Evolutionary conservation across 176 grass and related monocot genomes (phyloP), one percentile per base, ranked within the genome.

Genomic region (Aegilops longissima): DNA sequence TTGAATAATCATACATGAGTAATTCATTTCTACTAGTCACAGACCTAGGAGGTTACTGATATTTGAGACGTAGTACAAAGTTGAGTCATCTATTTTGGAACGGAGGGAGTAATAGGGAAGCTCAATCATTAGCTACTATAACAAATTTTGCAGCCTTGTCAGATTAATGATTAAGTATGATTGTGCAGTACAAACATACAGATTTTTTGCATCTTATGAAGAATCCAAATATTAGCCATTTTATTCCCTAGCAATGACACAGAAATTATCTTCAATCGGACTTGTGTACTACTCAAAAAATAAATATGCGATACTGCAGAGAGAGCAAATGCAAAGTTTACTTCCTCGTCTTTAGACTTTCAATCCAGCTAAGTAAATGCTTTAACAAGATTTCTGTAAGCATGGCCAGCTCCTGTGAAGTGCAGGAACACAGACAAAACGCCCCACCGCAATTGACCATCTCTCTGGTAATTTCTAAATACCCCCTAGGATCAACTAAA

Each of bases 11-110:
- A 70, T 23, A 54, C 0, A 33, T 13, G 69, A 12, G 17, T 51
- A 36, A 52, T 82, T 70, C 4, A 3, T 81, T 29, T 44, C 51
- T 66, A 47, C 6, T 63, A 68, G 9, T 20, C 14, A 31, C 64
- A 67, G 31, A 81, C 1, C 63, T 81, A 82, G 12, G 35, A 36
- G 66, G 35, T 34, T 38, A 83, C 67, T 83, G 20, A 68, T 64
- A 71, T 29, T 62, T 64, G 64, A 63, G 34, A 17, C 51, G 8
- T 71, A 27, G 27, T 27, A 27, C 27, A 27, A 27, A 27, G 27
- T 27, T 27, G 27, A 27, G 27, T 27, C 27, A 27, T 27, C 27
- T 27, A 27, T 27, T 27, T 27, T 27, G 27, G 27, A 27, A 27
- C 27, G 27, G 27, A 27, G 27, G 27, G 27, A 27, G 27, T 27